Percentiles rank a stretch among this genome's conserved stretches.
phyloP scores from a whole-genome alignment of 2,329 filamentous ascomycete species.

The Rasamsonia emersonii region DNA sequence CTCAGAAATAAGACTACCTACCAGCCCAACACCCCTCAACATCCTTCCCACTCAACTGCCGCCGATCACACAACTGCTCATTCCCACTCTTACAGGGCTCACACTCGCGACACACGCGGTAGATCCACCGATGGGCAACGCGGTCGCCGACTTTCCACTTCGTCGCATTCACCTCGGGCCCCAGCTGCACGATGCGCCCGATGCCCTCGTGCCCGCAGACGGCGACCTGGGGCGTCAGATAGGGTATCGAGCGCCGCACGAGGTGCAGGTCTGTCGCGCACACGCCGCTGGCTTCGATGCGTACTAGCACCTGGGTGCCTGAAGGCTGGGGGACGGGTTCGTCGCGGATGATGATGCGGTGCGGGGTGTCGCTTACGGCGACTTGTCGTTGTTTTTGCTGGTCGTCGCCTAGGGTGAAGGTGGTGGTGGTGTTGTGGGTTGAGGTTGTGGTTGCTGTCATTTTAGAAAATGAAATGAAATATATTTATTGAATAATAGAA shows the following conservation, averaged over 20 bases:
- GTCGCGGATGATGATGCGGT: slow-evolving; percentile 1
- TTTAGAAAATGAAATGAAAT: too few species aligned
- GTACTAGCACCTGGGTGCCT: slow-evolving; percentile 27
- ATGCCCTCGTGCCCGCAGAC: slow-evolving; percentile 41
- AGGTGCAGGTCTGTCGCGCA: slow-evolving; percentile 35
- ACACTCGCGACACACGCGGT: slow-evolving; percentile 13
- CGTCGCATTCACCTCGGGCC: slow-evolving; percentile 20
- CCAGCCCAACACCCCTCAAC: slow-evolving; percentile 12
- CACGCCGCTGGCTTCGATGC: slow-evolving; percentile 27
- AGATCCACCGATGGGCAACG: slow-evolving; percentile 15
- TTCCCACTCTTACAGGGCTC: slow-evolving; percentile 12
- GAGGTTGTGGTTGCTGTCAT: too few species aligned
- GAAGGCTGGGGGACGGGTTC: slow-evolving; percentile 18
- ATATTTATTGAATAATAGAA: too few species aligned
- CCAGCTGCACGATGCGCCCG: slow-evolving; percentile 31
- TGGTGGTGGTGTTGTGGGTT: too few species aligned
- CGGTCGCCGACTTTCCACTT: slow-evolving; percentile 17
- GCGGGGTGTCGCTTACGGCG: too few species aligned
- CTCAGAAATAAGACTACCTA: neutral
- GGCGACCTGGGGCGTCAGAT: slow-evolving; percentile 26
- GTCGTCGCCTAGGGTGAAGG: too few species aligned
- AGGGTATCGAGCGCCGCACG: slow-evolving; percentile 21
- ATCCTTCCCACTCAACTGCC: slow-evolving; percentile 12
- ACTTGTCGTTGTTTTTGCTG: too few species aligned
- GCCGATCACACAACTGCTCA: slow-evolving; percentile 12